Evolutionary conservation across 495 filamentous ascomycete genomes (phyloP).

Genomic region (Penicillium longicatenatum): DNA sequence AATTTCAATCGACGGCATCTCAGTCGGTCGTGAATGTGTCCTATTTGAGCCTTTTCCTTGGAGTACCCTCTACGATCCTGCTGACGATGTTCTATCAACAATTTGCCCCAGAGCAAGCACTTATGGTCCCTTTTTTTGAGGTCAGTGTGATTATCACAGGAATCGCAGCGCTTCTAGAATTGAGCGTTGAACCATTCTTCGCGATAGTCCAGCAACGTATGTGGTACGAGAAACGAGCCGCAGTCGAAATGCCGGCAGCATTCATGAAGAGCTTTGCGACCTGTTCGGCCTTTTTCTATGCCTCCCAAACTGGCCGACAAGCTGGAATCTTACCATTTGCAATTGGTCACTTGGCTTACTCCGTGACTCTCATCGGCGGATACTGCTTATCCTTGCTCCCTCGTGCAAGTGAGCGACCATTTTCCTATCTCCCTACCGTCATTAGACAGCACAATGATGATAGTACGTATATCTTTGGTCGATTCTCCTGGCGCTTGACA

Average conservation of each 20-base stretch:
- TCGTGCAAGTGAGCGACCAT: constrained; percentile 48
- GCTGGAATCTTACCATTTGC: constrained; percentile 87
- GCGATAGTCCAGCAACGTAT: constrained; percentile 78
- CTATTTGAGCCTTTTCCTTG: constrained; percentile 72
- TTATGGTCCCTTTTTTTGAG: constrained; percentile 60
- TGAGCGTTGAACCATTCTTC: constrained; percentile 83
- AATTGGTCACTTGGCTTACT: constrained; percentile 80
- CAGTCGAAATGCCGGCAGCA: constrained; percentile 77
- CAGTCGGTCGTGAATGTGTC: constrained; percentile 88
- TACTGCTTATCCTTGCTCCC: constrained; percentile 57
- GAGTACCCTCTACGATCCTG: constrained; percentile 59
- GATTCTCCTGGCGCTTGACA: constrained; percentile 67
- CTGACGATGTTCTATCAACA: constrained; percentile 68
- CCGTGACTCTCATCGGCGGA: constrained; percentile 62
- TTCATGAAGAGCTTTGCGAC: constrained; percentile 73
- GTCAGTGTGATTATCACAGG: constrained; percentile 68
- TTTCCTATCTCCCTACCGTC: constrained; percentile 56
- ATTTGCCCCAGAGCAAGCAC: constrained; percentile 55
- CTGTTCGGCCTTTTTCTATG: constrained; percentile 64
- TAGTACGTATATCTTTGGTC: constrained; percentile 56
- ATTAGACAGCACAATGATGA: constrained; percentile 33
- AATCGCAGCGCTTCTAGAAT: constrained; percentile 75
- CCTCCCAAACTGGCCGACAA: constrained; percentile 44
- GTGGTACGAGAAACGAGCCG: constrained; percentile 74
- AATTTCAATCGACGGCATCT: constrained; percentile 27